Conservation (phyloP, 2,329 filamentous ascomycete species). For the Colletotrichum sp. region DNA sequence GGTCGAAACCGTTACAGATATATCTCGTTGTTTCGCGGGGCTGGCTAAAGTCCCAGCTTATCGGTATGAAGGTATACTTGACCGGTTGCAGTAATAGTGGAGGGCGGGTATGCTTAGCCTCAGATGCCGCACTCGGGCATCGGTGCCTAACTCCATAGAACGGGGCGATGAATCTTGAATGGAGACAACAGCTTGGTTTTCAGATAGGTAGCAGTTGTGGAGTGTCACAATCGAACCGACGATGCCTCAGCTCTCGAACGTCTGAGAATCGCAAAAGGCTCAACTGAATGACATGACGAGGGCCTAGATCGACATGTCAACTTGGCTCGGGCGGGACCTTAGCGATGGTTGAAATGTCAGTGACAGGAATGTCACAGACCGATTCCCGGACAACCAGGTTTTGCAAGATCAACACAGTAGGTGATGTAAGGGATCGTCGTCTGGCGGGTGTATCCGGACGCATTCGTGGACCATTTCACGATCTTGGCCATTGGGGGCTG, state of each 20-base stretch:
- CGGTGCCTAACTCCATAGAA: not conserved
- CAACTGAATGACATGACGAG: not conserved
- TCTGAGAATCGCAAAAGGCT: not conserved
- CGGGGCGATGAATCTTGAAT: not conserved
- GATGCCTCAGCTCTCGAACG: not conserved
- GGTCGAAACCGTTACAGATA: not conserved
- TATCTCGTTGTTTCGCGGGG: not conserved
- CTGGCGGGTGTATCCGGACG: not conserved
- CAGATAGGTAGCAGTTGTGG: not conserved
- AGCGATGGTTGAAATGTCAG: not conserved
- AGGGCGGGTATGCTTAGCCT: not conserved
- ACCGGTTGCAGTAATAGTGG: not conserved
- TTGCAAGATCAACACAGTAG: not conserved
- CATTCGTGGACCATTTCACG: not conserved
- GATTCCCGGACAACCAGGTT: not conserved
- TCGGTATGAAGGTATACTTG: not conserved
- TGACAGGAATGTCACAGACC: not conserved
- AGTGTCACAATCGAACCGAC: not conserved
- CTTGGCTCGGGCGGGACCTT: not conserved
- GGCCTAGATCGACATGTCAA: not conserved
- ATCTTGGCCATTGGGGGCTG: not conserved
- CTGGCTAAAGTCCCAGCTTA: not conserved
- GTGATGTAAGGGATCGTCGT: constrained; percentile 16
- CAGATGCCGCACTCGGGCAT: not conserved
- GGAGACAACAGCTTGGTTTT: not conserved